A percentile compares a stretch with the other conserved stretches of the same genome.
These are phyloP conservation scores for Colletotrichum sublineola DNA, from an alignment of 2,329 filamentous ascomycete genomes.

Conservation along the genomic window DNA sequence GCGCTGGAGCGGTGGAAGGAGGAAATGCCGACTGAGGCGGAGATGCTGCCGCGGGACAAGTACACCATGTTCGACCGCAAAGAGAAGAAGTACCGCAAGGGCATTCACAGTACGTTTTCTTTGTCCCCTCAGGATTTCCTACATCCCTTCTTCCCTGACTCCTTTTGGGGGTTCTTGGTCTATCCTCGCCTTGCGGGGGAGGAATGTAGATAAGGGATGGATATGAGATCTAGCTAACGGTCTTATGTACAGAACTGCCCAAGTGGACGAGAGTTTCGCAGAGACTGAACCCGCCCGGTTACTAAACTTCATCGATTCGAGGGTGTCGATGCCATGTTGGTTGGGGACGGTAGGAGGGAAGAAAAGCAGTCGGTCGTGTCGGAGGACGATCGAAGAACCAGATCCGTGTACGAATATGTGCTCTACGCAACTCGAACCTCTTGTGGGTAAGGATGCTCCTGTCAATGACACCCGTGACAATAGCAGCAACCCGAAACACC, in stretches of 20 bases:
- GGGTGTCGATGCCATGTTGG: not conserved
- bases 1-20: slow-evolving; percentile 90
- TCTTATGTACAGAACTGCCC: slow-evolving; percentile 73
- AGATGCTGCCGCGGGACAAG: slow-evolving; percentile 97
- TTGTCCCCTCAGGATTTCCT: slow-evolving; percentile 11
- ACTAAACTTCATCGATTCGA: slow-evolving; percentile 65
- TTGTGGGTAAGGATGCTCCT: not conserved
- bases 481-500: not conserved
- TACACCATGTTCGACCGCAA: slow-evolving; percentile 98
- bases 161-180: slow-evolving; percentile 1
- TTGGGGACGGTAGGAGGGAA: not conserved
- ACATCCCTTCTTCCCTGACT: slow-evolving; percentile 1
- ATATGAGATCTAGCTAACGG: slow-evolving; percentile 29
- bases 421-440: slow-evolving; percentile 10
- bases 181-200: not conserved
- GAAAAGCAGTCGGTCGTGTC: too few relatives aligned
- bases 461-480: not conserved
- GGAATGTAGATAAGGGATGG: not conserved
- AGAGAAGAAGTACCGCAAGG: slow-evolving; percentile 95
- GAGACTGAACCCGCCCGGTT: slow-evolving; percentile 93
- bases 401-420: slow-evolving; percentile 23
- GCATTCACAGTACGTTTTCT: slow-evolving; percentile 88
- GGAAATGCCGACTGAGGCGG: slow-evolving; percentile 94
- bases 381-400: not conserved
- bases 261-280: slow-evolving; percentile 98